phyloP scores from a whole-genome alignment of 2,329 filamentous ascomycete species.

The Penicillium sp. region DNA sequence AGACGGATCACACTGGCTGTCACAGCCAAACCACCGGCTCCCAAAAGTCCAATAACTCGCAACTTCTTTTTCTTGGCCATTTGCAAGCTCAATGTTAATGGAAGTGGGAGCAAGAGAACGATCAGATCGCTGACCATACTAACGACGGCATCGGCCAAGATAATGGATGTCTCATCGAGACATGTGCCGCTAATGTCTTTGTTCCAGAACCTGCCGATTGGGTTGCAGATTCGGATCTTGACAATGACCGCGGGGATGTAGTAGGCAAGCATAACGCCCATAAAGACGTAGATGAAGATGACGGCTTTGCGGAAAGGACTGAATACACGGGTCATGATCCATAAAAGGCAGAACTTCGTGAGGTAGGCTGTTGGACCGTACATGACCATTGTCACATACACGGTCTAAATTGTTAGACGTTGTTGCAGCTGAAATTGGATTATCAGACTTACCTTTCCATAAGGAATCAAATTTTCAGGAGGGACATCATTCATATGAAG shows the following conservation, averaged over 20 bases:
- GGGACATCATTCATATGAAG: constrained; percentile 34
- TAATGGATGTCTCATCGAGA: constrained; percentile 36
- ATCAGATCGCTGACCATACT: constrained; percentile 57
- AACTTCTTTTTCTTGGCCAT: constrained; percentile 45
- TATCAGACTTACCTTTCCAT: constrained; percentile 31
- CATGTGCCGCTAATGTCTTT: constrained; percentile 19
- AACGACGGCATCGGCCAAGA: constrained; percentile 52
- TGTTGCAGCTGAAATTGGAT: neutral
- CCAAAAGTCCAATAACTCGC: constrained; percentile 47
- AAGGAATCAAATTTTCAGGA: constrained; percentile 26
- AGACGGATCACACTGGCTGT: constrained; percentile 28
- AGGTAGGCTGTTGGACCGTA: constrained; percentile 44
- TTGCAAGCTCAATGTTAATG: constrained; percentile 42
- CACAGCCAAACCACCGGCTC: constrained; percentile 40
- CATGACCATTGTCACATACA: constrained; percentile 44
- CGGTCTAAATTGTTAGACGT: constrained; percentile 25
- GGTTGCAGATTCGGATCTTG: constrained; percentile 42
- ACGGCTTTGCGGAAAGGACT: constrained; percentile 38
- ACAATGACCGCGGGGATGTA: constrained; percentile 42
- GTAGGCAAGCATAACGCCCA: constrained; percentile 38
- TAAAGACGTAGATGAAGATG: constrained; percentile 38
- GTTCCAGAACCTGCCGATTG: constrained; percentile 42
- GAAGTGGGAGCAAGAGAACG: constrained; percentile 49
- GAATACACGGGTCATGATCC: constrained; percentile 45
- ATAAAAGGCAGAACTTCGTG: constrained; percentile 44